These are phyloP conservation scores for Bipolaris sorokiniana DNA, from an alignment of 2,329 filamentous ascomycete species.

Conservation along the genomic window DNA sequence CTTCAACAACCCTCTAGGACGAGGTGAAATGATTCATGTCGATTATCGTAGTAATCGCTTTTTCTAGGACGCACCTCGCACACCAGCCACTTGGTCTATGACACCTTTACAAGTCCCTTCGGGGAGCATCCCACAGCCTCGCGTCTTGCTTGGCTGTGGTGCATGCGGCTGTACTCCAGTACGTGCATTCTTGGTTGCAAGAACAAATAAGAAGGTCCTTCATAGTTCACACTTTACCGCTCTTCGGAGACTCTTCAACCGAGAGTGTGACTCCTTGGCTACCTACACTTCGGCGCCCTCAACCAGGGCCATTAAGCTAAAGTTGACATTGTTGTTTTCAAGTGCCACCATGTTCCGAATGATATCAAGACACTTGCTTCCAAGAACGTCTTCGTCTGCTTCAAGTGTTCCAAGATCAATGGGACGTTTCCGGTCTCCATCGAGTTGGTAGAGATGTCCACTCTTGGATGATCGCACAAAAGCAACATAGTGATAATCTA, in stretches of 20 bases:
- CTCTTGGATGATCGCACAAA: slow-evolving; percentile 40
- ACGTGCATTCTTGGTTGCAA: slow-evolving; percentile 55
- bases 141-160: slow-evolving; percentile 56
- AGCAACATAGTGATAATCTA: slow-evolving; percentile 44
- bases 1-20: slow-evolving; percentile 2
- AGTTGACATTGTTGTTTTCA: slow-evolving; percentile 28
- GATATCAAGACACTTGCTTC: slow-evolving; percentile 24
- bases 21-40: neutral
- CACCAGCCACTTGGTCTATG: slow-evolving; percentile 56
- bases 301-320: slow-evolving; percentile 43
- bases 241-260: slow-evolving; percentile 52
- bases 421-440: slow-evolving; percentile 41
- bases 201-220: slow-evolving; percentile 56
- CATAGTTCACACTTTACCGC: slow-evolving; percentile 62
- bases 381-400: slow-evolving; percentile 32
- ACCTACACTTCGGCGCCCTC: slow-evolving; percentile 51
- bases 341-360: slow-evolving; percentile 30
- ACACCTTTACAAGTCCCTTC: slow-evolving; percentile 54
- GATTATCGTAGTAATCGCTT: neutral
- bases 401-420: slow-evolving; percentile 36
- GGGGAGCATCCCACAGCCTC: slow-evolving; percentile 53
- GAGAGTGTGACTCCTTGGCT: slow-evolving; percentile 61
- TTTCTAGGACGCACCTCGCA: slow-evolving; percentile 38
- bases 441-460: slow-evolving; percentile 37
- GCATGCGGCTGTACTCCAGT: slow-evolving; percentile 50